Base-by-base conservation (phyloP, 176 grass and related monocot genomes). In the Aegilops tauschii region DNA sequence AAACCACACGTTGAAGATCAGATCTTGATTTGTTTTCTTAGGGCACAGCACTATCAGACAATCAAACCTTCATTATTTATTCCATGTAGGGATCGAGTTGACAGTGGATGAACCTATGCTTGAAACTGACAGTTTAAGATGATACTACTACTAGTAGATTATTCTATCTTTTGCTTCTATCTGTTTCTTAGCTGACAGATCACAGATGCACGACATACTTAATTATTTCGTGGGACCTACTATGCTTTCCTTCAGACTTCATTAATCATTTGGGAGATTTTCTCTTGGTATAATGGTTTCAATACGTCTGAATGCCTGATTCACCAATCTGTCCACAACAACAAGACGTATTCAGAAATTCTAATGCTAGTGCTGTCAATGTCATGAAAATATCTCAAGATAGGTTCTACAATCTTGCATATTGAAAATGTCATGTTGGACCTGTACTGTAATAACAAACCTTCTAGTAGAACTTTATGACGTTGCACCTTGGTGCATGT, bases 101-200 rank as follows among this genome's bases (percentile, higher is more conserved):
- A 86, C 16, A 40, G 28, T 78, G 16, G 35, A 39, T 77, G 61
- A 35, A 37, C 45, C 36, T 34, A 32, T 45, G 10, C 30, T 37
- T 39, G 70, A 86, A 69, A 67, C 23, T 32, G 88, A 86, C 29
- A 31, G 47, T 40, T 25, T 23, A 17, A 78, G 50, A 44, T 84
- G 30, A 73, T 68, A 58, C 18, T 52, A 6, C 49, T 17, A 52
- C 0, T 52, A 52, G 14, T 52, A 79, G 40, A 64, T 31, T 79
- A 17, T n/a, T 64, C 40, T 65, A 25, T 32, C 32, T 54, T 58
- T 71, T 45, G 5, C 54, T 54, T 32, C 54, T 49, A 52, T 49
- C 58, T 12, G 30, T 35, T 79, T 89, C 17, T 67, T 69, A 71
- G 27, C 4, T 44, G 16, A 58, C n/a, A 74, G 14, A 44, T 63